These are phyloP conservation scores for Psilocybe azurescens DNA, from an alignment of 768 basidiomycete genomes.

Conservation along the genomic window DNA sequence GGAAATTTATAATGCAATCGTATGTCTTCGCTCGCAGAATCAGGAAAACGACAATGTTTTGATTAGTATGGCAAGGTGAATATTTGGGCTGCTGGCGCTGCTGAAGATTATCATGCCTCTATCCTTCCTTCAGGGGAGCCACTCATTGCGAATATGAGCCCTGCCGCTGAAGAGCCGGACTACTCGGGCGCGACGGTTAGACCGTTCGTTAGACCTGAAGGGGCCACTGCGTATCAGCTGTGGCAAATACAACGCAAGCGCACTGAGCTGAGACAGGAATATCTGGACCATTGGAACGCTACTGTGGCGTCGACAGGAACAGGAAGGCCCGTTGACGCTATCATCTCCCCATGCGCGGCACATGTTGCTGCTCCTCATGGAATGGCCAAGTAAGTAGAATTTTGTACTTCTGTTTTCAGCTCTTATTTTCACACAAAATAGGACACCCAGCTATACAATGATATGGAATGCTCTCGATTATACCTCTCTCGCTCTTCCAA, in stretches of 20 bases:
- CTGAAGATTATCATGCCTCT: conserved; percentile 48
- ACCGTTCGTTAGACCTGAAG: conserved; percentile 22
- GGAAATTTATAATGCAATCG: conserved; percentile 47
- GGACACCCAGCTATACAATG: conserved; percentile 44
- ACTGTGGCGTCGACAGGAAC: conserved; percentile 60
- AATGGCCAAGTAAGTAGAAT: conserved; percentile 30
- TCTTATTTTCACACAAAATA: background rate
- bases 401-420: background rate
- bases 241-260: conserved; percentile 70
- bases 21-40: conserved; percentile 30
- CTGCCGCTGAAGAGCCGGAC: conserved; percentile 27
- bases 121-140: conserved; percentile 57
- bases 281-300: conserved; percentile 67
- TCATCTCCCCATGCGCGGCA: conserved; percentile 69
- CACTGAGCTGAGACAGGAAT: conserved; percentile 54
- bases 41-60: background rate
- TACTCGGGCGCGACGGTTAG: conserved; percentile 20
- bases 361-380: conserved; percentile 71
- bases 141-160: conserved; percentile 51
- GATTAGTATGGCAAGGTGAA: conserved; percentile 30
- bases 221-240: conserved; percentile 59
- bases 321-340: conserved; percentile 76
- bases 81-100: conserved; percentile 53
- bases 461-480: conserved; percentile 77
- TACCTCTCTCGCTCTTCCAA: conserved; percentile 61